Conservation (phyloP, 495 filamentous ascomycete species). For the Podospora tetraspora region DNA sequence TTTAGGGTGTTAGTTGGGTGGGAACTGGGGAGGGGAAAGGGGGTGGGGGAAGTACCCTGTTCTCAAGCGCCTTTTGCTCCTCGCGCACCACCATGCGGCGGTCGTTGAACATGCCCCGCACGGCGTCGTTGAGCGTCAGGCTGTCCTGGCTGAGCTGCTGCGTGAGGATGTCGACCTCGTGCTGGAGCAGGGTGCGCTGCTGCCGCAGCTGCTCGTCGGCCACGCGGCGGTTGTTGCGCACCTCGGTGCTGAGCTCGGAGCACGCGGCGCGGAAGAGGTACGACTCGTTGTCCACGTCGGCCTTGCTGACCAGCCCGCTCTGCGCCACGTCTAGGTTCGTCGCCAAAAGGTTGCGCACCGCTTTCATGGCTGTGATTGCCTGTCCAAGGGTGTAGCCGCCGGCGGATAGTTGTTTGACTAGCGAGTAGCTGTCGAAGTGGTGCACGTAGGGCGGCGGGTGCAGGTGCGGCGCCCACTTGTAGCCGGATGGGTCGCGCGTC, state of each 20-base stretch:
- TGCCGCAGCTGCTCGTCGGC: constrained; percentile 68
- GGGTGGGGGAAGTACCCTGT: constrained; percentile 45
- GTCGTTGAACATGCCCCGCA: constrained; percentile 95
- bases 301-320: constrained; percentile 68
- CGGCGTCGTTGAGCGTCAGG: constrained; percentile 73
- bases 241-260: constrained; percentile 80
- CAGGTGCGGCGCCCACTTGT: constrained; percentile 49
- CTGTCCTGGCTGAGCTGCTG: constrained; percentile 79
- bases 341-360: constrained; percentile 66
- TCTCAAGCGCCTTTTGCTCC: constrained; percentile 78
- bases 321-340: constrained; percentile 75
- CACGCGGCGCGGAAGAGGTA: constrained; percentile 95
- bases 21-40: background rate
- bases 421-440: constrained; percentile 89
- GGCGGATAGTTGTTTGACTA: constrained; percentile 68
- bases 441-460: constrained; percentile 77
- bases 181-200: constrained; percentile 77
- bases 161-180: constrained; percentile 86
- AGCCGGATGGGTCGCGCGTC: constrained; percentile 18
- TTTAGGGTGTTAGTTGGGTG: constrained; percentile 1
- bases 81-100: constrained; percentile 85
- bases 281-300: constrained; percentile 77
- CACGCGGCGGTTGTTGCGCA: constrained; percentile 54
- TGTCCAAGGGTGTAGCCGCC: constrained; percentile 66
- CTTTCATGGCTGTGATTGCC: constrained; percentile 80